These are phyloP conservation scores for Colletotrichum orchidophilum DNA, from an alignment of 2,329 filamentous ascomycete species.

Conservation along the genomic window DNA sequence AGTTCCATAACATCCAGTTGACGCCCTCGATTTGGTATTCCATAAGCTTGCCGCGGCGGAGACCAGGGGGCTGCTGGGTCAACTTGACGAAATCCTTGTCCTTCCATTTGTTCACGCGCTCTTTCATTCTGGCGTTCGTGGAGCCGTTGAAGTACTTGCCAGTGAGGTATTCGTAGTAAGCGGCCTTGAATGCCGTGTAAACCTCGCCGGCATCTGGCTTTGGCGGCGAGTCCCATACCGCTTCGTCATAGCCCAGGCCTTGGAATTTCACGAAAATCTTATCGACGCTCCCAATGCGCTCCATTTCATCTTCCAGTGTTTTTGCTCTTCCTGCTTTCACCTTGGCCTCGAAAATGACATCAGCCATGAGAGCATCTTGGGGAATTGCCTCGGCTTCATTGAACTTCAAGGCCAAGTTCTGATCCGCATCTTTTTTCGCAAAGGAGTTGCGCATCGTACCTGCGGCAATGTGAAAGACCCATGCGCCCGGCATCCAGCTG, in stretches of 20 bases:
- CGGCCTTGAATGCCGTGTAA: slow-evolving; percentile 82
- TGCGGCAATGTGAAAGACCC: slow-evolving; percentile 80
- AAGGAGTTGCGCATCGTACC: slow-evolving; percentile 78
- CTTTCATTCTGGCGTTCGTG: slow-evolving; percentile 67
- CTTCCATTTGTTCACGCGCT: slow-evolving; percentile 75
- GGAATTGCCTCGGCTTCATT: slow-evolving; percentile 82
- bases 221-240: slow-evolving; percentile 89
- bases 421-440: slow-evolving; percentile 71
- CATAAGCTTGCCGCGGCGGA: slow-evolving; percentile 87
- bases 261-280: slow-evolving; percentile 90
- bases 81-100: slow-evolving; percentile 74
- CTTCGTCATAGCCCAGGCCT: slow-evolving; percentile 89
- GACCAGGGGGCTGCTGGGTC: slow-evolving; percentile 74
- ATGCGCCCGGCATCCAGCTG: slow-evolving; percentile 87
- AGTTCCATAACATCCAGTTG: slow-evolving; percentile 95
- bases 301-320: slow-evolving; percentile 68
- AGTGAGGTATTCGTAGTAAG: slow-evolving; percentile 87
- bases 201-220: slow-evolving; percentile 68
- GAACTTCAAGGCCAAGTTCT: slow-evolving; percentile 64
- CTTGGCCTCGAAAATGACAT: slow-evolving; percentile 79
- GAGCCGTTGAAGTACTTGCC: slow-evolving; percentile 75
- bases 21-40: slow-evolving; percentile 91
- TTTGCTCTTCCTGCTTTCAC: slow-evolving; percentile 52
- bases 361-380: slow-evolving; percentile 84
- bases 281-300: slow-evolving; percentile 76